Base-by-base conservation (phyloP, 2,329 filamentous ascomycete genomes). In the Pseudogymnoascus verrucosus region DNA sequence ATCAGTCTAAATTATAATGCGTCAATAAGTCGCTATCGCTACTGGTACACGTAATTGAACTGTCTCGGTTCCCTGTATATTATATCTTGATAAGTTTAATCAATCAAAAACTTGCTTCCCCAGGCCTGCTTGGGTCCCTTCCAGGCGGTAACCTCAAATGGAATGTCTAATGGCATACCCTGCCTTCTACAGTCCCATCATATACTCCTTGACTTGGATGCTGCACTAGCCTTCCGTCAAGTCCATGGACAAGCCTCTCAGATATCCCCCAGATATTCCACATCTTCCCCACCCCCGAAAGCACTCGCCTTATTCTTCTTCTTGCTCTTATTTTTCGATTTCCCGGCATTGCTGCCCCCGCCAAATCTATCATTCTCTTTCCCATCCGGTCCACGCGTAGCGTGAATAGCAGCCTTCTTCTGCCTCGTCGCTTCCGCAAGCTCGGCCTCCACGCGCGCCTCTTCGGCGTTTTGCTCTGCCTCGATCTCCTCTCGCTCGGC, bases 401-500 rank as follows among this genome's bases (percentile, higher is more conserved):
- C 64, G 11, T 66, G 63, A 57, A 73, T 72, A 8, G 65, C 67
- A 19, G 66, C 70, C 64, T 71, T 72, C 68, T 72, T 72, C 64
- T 66, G 65, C 57, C 63, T 69, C 1, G 64, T 68, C 14, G 64
- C 61, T 23, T 68, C 70, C 6, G 65, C 68, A 51, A 62, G 62
- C 37, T 67, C 69, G 78, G 78, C 69, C 80, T 79, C 68, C 80
- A 80, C 36, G 74, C 76, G 62, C 76, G 77, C 64, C 77, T 78
- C 71, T 81, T 76, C 69, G 1, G 77, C 78, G 65, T 79, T 74
- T 65, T 82, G 79, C 69, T 80, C 77, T 61, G 75, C 73, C 63
- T 77, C 75, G 21, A 78, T 73, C 59, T 67, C 67, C 21, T 73
- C 74, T 60, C 78, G 80, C 72, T 86, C 84, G 8, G 79, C 82